A percentile compares a stretch with the other conserved stretches of the same genome.
Conservation (phyloP, 176 grass and related monocot genomes). For the Rhynchospora breviuscula region DNA sequence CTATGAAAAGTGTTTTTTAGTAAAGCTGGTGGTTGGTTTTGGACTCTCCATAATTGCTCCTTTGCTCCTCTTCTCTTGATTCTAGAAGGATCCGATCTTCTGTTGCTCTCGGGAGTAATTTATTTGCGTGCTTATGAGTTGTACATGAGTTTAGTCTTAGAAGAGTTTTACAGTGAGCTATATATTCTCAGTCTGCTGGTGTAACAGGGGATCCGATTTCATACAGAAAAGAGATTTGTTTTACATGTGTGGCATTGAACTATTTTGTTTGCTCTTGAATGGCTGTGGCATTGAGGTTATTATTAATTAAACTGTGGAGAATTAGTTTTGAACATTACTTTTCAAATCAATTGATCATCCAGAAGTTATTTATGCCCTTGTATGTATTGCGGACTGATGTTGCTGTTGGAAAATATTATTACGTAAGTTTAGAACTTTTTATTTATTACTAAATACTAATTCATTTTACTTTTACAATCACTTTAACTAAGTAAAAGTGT, state of each 20-base stretch:
- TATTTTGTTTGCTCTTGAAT: background rate
- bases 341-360: background rate
- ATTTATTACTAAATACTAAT: no score
- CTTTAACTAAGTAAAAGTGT: no score
- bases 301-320: background rate
- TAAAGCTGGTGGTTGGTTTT: background rate
- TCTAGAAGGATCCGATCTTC: background rate
- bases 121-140: background rate
- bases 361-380: background rate
- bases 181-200: background rate
- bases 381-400: background rate
- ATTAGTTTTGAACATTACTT: background rate
- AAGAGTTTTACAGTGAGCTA: background rate
- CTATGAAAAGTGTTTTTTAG: background rate
- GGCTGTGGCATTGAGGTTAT: no score
- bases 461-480: no score
- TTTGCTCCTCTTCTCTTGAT: background rate
- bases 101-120: background rate
- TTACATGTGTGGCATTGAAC: background rate
- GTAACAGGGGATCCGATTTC: background rate
- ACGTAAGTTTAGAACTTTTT: no score
- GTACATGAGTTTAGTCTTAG: slow-evolving; percentile 16
- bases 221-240: slow-evolving; percentile 1
- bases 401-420: background rate
- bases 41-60: slow-evolving; percentile 6